phyloP scores from a whole-genome alignment of 257 asterid species.

The Thymus mandschuricus region DNA sequence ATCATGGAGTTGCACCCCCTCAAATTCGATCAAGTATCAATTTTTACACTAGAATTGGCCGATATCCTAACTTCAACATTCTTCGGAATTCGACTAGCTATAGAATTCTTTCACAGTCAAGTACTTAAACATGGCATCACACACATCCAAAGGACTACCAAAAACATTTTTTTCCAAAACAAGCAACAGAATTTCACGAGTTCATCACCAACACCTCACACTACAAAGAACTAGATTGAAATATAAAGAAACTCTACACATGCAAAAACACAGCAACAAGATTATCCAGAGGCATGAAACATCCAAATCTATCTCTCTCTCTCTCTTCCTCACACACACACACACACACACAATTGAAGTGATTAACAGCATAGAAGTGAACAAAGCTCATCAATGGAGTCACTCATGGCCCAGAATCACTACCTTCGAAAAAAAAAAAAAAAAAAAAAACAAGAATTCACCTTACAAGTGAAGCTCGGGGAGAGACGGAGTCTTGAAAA shows the following conservation, averaged over 20 bases:
- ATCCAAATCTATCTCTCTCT: neutral
- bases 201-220: conserved; percentile 21
- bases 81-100: conserved; percentile 3
- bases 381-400: neutral
- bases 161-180: neutral
- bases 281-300: neutral
- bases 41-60: neutral
- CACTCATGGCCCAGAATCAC: neutral
- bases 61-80: neutral
- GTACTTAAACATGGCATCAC: conserved; percentile 1
- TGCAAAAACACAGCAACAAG: neutral
- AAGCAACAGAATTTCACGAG: neutral
- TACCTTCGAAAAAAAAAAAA: neutral
- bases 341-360: neutral
- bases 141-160: neutral
- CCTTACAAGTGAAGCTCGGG: conserved; percentile 49
- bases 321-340: neutral
- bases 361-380: conserved; percentile 3
- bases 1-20: neutral
- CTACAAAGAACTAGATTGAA: neutral
- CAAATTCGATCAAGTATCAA: neutral
- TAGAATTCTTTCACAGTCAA: neutral
- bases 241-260: neutral
- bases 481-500: conserved; percentile 41
- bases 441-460: conserved; percentile 15